phyloP scores from a whole-genome alignment of 108 stramenopile genomes.

The Skeletonema menzelii region DNA sequence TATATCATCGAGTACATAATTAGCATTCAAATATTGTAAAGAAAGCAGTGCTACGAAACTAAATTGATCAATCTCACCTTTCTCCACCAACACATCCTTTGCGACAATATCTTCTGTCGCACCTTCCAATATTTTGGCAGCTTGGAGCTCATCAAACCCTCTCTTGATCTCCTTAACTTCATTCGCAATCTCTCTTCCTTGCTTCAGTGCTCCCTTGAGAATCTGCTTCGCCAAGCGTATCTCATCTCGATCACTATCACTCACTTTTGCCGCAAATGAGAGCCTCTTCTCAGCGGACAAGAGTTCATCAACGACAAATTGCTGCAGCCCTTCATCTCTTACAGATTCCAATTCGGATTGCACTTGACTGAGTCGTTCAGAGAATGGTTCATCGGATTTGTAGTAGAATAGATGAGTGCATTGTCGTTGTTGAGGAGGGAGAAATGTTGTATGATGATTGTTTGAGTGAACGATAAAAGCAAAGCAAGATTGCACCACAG shows the following conservation, averaged over 20 bases:
- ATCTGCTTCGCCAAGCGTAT: conserved; percentile 8
- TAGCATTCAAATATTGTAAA: background rate
- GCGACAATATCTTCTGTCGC: conserved; percentile 13
- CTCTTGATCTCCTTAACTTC: conserved; percentile 7
- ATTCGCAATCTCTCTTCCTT: conserved; percentile 3
- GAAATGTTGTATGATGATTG: background rate
- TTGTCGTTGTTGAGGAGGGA: background rate
- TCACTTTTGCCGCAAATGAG: background rate
- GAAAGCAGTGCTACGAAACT: background rate
- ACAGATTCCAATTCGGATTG: conserved; percentile 7
- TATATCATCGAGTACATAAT: background rate
- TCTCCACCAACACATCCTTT: conserved; percentile 12
- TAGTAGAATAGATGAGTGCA: background rate
- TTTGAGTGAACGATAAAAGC: background rate
- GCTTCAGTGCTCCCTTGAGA: background rate
- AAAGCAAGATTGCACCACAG: background rate
- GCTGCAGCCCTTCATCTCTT: conserved; percentile 4
- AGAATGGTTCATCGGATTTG: conserved; percentile 12
- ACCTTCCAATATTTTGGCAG: conserved; percentile 14
- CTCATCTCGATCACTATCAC: conserved; percentile 4
- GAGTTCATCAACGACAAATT: conserved; percentile 14
- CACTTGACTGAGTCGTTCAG: conserved; percentile 13
- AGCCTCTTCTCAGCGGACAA: conserved; percentile 4
- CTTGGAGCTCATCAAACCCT: conserved; percentile 13
- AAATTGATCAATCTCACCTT: conserved; percentile 8